Base-by-base conservation (phyloP, 495 filamentous ascomycete genomes). In the Articulospora tetracladia region DNA sequence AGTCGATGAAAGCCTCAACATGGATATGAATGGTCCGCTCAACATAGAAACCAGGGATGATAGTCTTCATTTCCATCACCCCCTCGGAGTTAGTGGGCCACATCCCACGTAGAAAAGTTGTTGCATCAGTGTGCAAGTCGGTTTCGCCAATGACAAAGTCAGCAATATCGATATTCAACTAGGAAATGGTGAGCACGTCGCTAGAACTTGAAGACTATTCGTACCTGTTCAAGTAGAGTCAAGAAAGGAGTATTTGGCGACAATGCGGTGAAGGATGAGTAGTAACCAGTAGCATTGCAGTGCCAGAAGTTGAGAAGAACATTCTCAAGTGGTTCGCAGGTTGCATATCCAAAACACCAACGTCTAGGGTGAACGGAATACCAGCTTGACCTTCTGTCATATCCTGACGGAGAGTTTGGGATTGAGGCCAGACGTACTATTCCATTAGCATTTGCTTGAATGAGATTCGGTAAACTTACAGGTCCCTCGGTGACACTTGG, bases 401-500 rank as follows among this genome's bases (percentile, higher is more conserved):
- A 61, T 83, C 72, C 44, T 69, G 34, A 47, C 81, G 79, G 61
- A 83, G 77, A 1, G 53, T 41, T 41, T 46, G 30, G 8, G 39
- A 56, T 36, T 22, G 59, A 15, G 19, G 51, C 68, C 32, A 12
- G 69, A 72, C 76, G 69, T 79, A 78, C 49, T 34, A 15, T 34
- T 15, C 6, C 15, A 15, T 34, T 34, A 34, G 6, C 30, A 34
- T 7, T 6, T 15, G 30, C 6, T 34, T 34, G 15, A 34, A 15
- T 34, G 30, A 7, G 30, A 34, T 34, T 6, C 30, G n/a, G n/a
- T n/a, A n/a, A 34, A 34, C 30, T 15, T 34, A 34, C 30, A 34
- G 76, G 75, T n/a, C 77, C 77, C 63, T 77, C 70, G 25, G 76
- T 79, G 8, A 76, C 74, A 61, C 77, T 76, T 0, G 73, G 73